Conservation (phyloP, 768 basidiomycete species). For the Melanogaster broomeanus region DNA sequence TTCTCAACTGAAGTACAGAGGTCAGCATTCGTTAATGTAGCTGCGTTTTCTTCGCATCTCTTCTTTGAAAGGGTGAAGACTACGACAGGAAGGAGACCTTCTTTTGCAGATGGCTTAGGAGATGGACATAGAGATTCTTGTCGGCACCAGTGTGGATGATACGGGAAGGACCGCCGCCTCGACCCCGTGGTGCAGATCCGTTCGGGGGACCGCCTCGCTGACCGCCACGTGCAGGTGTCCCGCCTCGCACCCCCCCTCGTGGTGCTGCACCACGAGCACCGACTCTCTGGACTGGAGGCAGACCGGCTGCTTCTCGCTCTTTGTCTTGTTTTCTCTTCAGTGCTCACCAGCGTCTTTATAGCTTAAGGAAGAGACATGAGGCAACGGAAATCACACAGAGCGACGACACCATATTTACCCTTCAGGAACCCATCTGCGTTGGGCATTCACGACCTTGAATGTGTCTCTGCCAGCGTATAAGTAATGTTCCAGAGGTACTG, state of each 20-base stretch:
- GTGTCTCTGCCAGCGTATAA: constrained; percentile 92
- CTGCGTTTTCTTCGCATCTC: constrained; percentile 94
- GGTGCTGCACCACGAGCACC: constrained; percentile 76
- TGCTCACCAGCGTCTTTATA: constrained; percentile 92
- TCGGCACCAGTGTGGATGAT: constrained; percentile 72
- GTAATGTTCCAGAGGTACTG: constrained; percentile 96
- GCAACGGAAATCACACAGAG: not conserved
- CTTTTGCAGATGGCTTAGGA: constrained; percentile 85
- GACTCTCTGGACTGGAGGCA: constrained; percentile 80
- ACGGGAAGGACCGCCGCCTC: constrained; percentile 51
- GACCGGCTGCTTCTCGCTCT: constrained; percentile 92
- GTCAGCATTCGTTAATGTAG: constrained; percentile 84
- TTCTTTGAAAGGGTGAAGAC: constrained; percentile 98
- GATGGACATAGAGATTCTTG: constrained; percentile 92
- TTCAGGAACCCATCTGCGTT: constrained; percentile 66
- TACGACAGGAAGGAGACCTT: constrained; percentile 88
- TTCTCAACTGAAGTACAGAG: constrained; percentile 89
- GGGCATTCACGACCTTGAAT: constrained; percentile 89
- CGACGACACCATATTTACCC: constrained; percentile 53
- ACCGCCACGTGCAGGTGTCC: constrained; percentile 50
- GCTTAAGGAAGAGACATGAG: constrained; percentile 40
- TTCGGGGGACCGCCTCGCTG: constrained; percentile 50
- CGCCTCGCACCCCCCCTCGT: constrained; percentile 48
- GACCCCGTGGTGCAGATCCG: constrained; percentile 36
- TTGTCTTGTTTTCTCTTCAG: constrained; percentile 95